Conservation (phyloP, 768 basidiomycete genomes). For the Leccinum uliginosum region DNA sequence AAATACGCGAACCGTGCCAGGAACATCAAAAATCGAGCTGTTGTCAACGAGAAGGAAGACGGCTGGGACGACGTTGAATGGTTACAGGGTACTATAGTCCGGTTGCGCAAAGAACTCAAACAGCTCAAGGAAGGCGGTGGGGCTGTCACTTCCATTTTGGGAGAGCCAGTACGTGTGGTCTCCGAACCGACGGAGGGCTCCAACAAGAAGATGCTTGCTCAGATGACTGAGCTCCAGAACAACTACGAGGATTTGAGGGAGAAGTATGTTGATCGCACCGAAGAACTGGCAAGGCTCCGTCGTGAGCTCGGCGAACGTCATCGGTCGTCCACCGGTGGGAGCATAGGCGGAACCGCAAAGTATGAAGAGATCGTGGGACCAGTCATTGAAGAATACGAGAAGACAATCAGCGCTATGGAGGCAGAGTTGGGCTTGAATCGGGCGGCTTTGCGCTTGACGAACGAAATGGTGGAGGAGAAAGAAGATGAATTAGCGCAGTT, state of each 20-base stretch:
- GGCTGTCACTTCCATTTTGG: slow-evolving; percentile 21
- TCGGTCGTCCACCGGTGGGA: slow-evolving; percentile 52
- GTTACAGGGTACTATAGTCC: slow-evolving; percentile 81
- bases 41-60: slow-evolving; percentile 90
- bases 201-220: slow-evolving; percentile 71
- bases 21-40: slow-evolving; percentile 94
- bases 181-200: slow-evolving; percentile 51
- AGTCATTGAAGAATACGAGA: slow-evolving; percentile 98
- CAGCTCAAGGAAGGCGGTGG: slow-evolving; percentile 64
- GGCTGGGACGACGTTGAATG: slow-evolving; percentile 99
- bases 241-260: slow-evolving; percentile 81
- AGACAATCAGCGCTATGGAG: slow-evolving; percentile 93
- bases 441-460: slow-evolving; percentile 84
- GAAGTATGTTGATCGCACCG: slow-evolving; percentile 84
- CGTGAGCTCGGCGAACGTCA: slow-evolving; percentile 76
- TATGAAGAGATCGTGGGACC: slow-evolving; percentile 95
- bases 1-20: slow-evolving; percentile 97
- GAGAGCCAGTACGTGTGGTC: slow-evolving; percentile 24
- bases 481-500: slow-evolving; percentile 71
- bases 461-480: slow-evolving; percentile 90
- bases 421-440: slow-evolving; percentile 84
- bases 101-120: slow-evolving; percentile 86
- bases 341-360: slow-evolving; percentile 63
- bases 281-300: slow-evolving; percentile 78
- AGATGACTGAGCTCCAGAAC: slow-evolving; percentile 79